Conservation (phyloP, 2,329 filamentous ascomycete genomes). For the Nakataea oryzae region DNA sequence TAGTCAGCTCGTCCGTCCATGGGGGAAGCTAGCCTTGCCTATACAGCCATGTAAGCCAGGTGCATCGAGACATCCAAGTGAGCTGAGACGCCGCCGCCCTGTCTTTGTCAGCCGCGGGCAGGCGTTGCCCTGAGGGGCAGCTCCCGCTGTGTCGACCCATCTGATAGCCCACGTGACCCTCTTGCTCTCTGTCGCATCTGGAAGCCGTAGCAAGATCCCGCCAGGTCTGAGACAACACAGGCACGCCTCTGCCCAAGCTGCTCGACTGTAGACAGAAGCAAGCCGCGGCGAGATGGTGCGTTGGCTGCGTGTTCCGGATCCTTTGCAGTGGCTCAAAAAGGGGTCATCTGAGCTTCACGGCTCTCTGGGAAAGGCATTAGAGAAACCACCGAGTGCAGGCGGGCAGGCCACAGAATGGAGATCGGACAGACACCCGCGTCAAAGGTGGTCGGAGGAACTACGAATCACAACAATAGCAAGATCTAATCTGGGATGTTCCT, state of each 20-base stretch:
- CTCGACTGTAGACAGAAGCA: neutral
- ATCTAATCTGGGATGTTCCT: neutral
- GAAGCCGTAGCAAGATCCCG: no score
- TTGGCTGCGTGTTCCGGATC: neutral
- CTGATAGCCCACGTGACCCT: neutral
- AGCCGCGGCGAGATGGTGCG: neutral
- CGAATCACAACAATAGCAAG: neutral
- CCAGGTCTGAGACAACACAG: neutral
- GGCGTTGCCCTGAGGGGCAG: neutral
- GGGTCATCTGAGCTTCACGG: neutral
- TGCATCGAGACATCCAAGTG: neutral
- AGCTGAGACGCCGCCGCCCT: neutral
- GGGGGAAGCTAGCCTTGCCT: no score
- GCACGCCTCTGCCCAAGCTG: neutral
- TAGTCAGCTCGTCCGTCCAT: neutral
- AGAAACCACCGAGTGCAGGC: neutral
- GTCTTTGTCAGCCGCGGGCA: neutral
- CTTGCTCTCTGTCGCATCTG: neutral
- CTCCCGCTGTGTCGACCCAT: no score
- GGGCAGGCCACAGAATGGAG: neutral
- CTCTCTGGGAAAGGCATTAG: neutral
- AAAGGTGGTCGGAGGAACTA: neutral
- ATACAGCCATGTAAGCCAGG: neutral
- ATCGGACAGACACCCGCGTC: neutral
- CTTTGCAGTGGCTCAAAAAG: neutral